Evolutionary conservation across 331 rosid species (phyloP).

Genomic region (Malus hybrid): DNA sequence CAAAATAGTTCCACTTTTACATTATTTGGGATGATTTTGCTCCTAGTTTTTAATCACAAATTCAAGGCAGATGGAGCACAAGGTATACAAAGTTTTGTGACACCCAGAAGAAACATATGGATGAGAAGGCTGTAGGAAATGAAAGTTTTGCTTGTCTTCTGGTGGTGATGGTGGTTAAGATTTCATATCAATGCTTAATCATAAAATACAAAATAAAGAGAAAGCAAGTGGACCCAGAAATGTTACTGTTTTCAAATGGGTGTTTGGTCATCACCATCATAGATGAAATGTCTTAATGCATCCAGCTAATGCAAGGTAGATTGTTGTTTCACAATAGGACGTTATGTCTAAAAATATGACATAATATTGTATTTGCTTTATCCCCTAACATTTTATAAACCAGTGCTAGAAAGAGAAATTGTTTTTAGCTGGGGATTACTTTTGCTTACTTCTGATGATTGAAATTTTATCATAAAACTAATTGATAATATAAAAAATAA

Average conservation of each 20-base stretch:
- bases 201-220: conserved; percentile 4
- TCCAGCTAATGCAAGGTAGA: conserved; percentile 35
- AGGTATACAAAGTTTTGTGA: not conserved
- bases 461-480: not conserved
- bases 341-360: not conserved
- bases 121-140: not conserved
- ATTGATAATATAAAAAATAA: too few species aligned
- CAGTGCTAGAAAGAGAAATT: not conserved
- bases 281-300: conserved; percentile 27
- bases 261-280: conserved; percentile 24
- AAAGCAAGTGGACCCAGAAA: conserved; percentile 22
- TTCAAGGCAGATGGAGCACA: not conserved
- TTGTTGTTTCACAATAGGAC: conserved; percentile 7
- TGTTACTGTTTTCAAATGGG: conserved; percentile 7
- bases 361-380: not conserved
- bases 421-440: not conserved
- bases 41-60: not conserved
- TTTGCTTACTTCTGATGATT: not conserved
- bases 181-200: conserved; percentile 30
- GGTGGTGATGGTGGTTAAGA: conserved; percentile 32
- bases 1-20: not conserved
- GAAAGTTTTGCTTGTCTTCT: conserved; percentile 19
- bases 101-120: not conserved
- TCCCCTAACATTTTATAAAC: not conserved
- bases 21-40: not conserved